These are phyloP conservation scores for Ustilago sp. DNA, from an alignment of 1,284 basidiomycete genomes.

Conservation along the genomic window DNA sequence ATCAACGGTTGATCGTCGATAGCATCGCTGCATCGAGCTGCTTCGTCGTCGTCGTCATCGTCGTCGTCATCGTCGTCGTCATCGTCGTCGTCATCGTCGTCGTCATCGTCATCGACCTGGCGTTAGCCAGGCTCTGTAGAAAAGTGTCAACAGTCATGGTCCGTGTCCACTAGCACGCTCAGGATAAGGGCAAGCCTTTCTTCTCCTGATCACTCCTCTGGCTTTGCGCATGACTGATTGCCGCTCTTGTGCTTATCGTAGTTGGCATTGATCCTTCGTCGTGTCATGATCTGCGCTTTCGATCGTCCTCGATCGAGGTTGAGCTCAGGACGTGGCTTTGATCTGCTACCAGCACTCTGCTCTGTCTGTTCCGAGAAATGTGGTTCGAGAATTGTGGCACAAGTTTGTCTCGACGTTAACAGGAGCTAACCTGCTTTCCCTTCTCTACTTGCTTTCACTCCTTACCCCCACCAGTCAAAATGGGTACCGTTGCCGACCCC, in stretches of 20 bases:
- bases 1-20: not conserved
- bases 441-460: not conserved
- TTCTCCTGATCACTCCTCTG: not conserved
- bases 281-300: not conserved
- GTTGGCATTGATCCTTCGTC: not conserved
- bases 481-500: slow-evolving; percentile 62
- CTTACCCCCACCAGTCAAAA: slow-evolving; percentile 41
- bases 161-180: not conserved
- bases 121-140: not conserved
- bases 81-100: slow-evolving; percentile 6
- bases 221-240: not conserved
- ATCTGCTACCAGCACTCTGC: not conserved
- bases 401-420: not conserved
- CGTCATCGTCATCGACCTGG: not conserved
- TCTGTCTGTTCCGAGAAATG: too few species aligned
- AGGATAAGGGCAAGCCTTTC: not conserved
- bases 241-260: not conserved
- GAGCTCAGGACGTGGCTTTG: not conserved
- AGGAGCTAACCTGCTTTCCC: not conserved
- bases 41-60: slow-evolving; percentile 9
- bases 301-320: not conserved
- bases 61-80: not conserved
- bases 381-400: too few species aligned
- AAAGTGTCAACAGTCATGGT: not conserved
- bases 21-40: not conserved